Evolutionary conservation across 2,329 filamentous ascomycete genomes (phyloP).

Genomic region (Xylaria sp.): DNA sequence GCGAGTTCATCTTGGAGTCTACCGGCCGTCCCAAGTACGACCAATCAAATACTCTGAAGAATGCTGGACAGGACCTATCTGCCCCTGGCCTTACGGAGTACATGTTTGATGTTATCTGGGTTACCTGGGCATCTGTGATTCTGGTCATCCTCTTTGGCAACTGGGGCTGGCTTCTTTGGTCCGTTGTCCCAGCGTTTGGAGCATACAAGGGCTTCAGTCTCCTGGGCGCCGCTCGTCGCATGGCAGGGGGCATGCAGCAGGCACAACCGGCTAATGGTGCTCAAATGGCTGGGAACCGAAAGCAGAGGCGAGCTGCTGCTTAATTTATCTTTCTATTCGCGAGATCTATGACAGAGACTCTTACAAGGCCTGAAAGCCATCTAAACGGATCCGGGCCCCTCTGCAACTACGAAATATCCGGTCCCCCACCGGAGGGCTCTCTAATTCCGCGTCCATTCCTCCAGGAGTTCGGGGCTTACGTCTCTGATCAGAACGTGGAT

Average conservation of each 20-base stretch:
- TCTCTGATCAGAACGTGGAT: conserved; percentile 70
- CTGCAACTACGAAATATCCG: too few species aligned
- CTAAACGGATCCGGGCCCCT: background rate
- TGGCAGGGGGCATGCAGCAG: conserved; percentile 43
- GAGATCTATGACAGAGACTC: background rate
- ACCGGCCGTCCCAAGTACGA: conserved; percentile 74
- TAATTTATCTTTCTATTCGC: conserved; percentile 25
- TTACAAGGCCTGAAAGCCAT: background rate
- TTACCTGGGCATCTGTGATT: conserved; percentile 75
- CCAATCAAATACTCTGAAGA: conserved; percentile 60
- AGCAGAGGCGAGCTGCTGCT: conserved; percentile 47
- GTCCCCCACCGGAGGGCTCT: conserved; percentile 32
- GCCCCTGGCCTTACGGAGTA: conserved; percentile 89
- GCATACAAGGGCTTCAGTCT: conserved; percentile 50
- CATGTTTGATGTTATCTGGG: conserved; percentile 96
- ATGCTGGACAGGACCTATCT: conserved; percentile 79
- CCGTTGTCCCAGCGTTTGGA: conserved; percentile 51
- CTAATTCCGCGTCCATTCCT: conserved; percentile 48
- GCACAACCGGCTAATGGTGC: conserved; percentile 30
- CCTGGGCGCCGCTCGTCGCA: conserved; percentile 48
- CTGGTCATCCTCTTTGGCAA: conserved; percentile 76
- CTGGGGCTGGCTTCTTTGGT: conserved; percentile 58
- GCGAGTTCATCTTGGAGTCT: conserved; percentile 80
- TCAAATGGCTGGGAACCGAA: conserved; percentile 44
- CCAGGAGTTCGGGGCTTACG: conserved; percentile 46